Base-by-base conservation (phyloP, 805 yeast species). In the Candida ficus region DNA sequence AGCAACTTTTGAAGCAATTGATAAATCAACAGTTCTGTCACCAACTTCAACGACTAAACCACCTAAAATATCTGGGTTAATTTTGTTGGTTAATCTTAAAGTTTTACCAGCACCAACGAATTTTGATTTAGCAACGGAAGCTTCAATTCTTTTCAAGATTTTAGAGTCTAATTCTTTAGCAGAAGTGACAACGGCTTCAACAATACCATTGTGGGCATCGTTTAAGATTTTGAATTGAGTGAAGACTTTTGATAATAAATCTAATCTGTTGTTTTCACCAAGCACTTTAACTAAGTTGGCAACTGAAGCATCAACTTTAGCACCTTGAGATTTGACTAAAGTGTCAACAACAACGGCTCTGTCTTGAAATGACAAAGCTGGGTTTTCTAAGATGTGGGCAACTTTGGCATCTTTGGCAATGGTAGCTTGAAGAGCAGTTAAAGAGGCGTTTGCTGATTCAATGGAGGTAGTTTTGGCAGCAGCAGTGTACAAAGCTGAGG, bases 41-140 rank as follows among this genome's bases (percentile, higher is more conserved):
- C 91, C 96, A 57, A 93, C 87, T 70, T 90, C 96, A 46, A 93
- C 95, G 54, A 93, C 71, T 64, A 93, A 78, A 58, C 99, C 99
- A 62, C 99, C 99, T 64, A 86, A 75, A 62, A 93, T 86, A 51
- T 84, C 93, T 50, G 96, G 87, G 71, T 88, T 80, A 48, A 91
- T 85, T 50, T 73, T 73, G 75, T 89, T 91, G 54, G 78, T 69
- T 56, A 93, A 71, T 73, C 83, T 83, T 66, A 93, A 78, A 56
- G 91, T 78, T 76, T 90, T 84, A 57, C 87, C 91, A 42, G 72
- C 66, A 54, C 95, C 96, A 47, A 91, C 95, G 59, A 80, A 83
- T 53, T 75, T 67, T 36, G 96, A 89, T 63, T 73, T 77, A 50
- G 83, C 64, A 57, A 93, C 76, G 46, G 96, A 80, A 52, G 82